These are phyloP conservation scores for Emmonsiellopsis sp. DNA, from an alignment of 2,329 filamentous ascomycete species.

Conservation along the genomic window DNA sequence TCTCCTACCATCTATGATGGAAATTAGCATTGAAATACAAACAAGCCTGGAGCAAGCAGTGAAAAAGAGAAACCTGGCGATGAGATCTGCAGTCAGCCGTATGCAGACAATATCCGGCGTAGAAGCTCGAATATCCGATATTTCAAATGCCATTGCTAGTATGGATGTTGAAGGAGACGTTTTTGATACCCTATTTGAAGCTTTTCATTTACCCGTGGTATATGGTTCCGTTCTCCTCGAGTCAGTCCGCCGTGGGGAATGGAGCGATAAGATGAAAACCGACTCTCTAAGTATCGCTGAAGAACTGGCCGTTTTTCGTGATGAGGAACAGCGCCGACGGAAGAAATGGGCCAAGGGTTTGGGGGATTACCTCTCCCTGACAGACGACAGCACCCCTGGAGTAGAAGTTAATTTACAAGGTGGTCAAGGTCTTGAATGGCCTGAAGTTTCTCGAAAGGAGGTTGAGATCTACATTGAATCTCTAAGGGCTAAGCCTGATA, in stretches of 20 bases:
- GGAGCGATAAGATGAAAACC: slow-evolving; percentile 79
- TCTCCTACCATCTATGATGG: slow-evolving; percentile 50
- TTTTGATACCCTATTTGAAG: slow-evolving; percentile 69
- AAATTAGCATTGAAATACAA: slow-evolving; percentile 47
- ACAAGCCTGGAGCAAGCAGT: slow-evolving; percentile 41
- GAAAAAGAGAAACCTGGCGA: slow-evolving; percentile 58
- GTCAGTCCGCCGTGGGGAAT: slow-evolving; percentile 75
- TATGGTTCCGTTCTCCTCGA: slow-evolving; percentile 87
- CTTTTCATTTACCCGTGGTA: slow-evolving; percentile 75
- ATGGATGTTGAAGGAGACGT: slow-evolving; percentile 69
- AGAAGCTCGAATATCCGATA: slow-evolving; percentile 61
- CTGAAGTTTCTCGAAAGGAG: slow-evolving; percentile 63
- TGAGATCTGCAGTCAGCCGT: slow-evolving; percentile 56
- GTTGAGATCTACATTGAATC: slow-evolving; percentile 62
- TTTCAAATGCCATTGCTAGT: slow-evolving; percentile 62
- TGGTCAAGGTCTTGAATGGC: slow-evolving; percentile 67
- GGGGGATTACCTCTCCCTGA: slow-evolving; percentile 57
- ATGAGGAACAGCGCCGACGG: slow-evolving; percentile 81
- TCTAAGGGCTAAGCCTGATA: slow-evolving; percentile 55
- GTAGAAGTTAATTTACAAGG: slow-evolving; percentile 80
- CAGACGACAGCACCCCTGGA: slow-evolving; percentile 61
- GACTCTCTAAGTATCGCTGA: slow-evolving; percentile 84
- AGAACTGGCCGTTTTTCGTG: slow-evolving; percentile 83
- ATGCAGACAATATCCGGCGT: slow-evolving; percentile 78
- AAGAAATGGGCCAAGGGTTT: slow-evolving; percentile 85